phyloP scores from a whole-genome alignment of 495 filamentous ascomycete genomes.

The Beverwykella pulmonaria region DNA sequence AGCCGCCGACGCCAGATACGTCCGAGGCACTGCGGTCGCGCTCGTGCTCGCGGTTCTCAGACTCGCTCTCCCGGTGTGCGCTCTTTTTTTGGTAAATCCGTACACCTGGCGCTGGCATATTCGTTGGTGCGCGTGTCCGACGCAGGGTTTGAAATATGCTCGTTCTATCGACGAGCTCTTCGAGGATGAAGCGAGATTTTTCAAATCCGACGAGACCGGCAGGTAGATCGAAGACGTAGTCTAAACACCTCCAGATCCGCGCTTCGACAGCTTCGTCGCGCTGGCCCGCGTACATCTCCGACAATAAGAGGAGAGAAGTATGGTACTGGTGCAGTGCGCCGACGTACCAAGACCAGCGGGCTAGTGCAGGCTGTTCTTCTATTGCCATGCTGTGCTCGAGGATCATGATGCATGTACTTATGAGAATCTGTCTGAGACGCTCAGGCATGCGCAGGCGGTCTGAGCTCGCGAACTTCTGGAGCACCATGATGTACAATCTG shows the following conservation, averaged over 20 bases:
- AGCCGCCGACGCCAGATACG: background rate
- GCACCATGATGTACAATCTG: slow-evolving; percentile 64
- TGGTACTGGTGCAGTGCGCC: slow-evolving; percentile 55
- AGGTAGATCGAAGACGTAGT: slow-evolving; percentile 69
- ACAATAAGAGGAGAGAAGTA: slow-evolving; percentile 50
- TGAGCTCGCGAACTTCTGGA: slow-evolving; percentile 59
- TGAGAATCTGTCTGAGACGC: slow-evolving; percentile 52
- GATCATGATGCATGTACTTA: slow-evolving; percentile 55
- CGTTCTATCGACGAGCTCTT: slow-evolving; percentile 47
- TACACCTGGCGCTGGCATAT: slow-evolving; percentile 29
- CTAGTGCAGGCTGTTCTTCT: slow-evolving; percentile 58
- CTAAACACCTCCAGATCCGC: slow-evolving; percentile 69
- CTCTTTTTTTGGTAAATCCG: background rate
- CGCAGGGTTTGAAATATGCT: slow-evolving; percentile 46
- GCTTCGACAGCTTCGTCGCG: slow-evolving; percentile 55
- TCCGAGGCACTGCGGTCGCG: background rate
- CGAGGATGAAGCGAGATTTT: slow-evolving; percentile 50
- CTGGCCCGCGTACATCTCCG: slow-evolving; percentile 56
- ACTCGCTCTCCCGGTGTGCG: background rate
- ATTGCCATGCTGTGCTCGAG: slow-evolving; percentile 64
- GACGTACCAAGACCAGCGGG: slow-evolving; percentile 51
- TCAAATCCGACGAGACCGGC: slow-evolving; percentile 47
- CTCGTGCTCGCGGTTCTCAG: background rate
- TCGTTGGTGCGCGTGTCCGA: slow-evolving; percentile 44
- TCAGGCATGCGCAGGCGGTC: slow-evolving; percentile 57